phyloP scores from a whole-genome alignment of 768 basidiomycete species.

The Agaricus blazei region DNA sequence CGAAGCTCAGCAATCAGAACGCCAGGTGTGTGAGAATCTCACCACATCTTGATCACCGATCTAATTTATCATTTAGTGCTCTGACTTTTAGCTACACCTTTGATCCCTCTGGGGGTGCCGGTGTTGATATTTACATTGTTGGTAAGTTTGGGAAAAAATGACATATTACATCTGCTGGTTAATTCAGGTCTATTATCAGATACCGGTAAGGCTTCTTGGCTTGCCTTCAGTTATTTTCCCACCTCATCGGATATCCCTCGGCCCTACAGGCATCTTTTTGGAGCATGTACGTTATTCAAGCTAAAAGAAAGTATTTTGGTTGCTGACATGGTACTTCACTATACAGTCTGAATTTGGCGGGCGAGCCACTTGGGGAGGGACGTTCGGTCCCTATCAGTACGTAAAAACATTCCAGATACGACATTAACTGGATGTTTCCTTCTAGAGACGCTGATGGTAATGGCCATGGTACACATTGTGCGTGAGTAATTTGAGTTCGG shows the following conservation, averaged over 20 bases:
- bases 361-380: constrained; percentile 32
- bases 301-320: background rate
- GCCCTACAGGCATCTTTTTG: constrained; percentile 15
- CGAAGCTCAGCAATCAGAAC: constrained; percentile 13
- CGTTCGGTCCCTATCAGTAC: constrained; percentile 22
- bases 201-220: constrained; percentile 13
- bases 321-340: background rate
- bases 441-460: constrained; percentile 24
- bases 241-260: background rate
- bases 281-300: constrained; percentile 13
- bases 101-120: constrained; percentile 12
- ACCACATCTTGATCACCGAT: background rate
- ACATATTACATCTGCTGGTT: background rate
- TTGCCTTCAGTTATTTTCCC: background rate
- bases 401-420: background rate
- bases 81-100: constrained; percentile 19
- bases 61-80: background rate
- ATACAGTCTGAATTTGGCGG: constrained; percentile 27
- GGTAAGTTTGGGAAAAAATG: constrained; percentile 17
- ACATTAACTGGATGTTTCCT: background rate
- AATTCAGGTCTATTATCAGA: constrained; percentile 9
- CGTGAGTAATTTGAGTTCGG: constrained; percentile 12
- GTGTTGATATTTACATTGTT: constrained; percentile 35
- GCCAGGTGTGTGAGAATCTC: background rate
- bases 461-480: constrained; percentile 35